These are phyloP conservation scores for Cyberlindnera subsufficiens DNA, from an alignment of 805 yeast species.

Conservation along the genomic window DNA sequence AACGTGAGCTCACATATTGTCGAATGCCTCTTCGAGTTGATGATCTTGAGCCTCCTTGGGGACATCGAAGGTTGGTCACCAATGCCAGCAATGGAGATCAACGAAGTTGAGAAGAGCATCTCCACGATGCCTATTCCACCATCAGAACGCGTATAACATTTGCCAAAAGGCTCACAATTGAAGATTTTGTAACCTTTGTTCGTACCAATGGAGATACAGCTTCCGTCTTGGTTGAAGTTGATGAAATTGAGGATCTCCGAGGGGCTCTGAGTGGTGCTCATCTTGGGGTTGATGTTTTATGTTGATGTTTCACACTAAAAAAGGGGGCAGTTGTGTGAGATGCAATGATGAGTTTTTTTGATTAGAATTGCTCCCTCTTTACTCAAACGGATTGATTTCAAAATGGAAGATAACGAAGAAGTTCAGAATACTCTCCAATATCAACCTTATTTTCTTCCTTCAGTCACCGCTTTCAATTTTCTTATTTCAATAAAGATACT, in stretches of 20 bases:
- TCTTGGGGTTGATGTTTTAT: too few species aligned
- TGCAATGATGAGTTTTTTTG: too few species aligned
- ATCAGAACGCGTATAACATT: conserved; percentile 34
- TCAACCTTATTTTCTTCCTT: too few species aligned
- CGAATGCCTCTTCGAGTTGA: conserved; percentile 65
- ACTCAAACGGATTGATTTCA: too few species aligned
- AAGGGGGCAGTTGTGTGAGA: too few species aligned
- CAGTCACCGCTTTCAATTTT: too few species aligned
- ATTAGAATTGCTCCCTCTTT: too few species aligned
- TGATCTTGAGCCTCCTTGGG: conserved; percentile 76
- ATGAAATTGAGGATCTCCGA: conserved; percentile 35
- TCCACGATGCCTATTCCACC: conserved; percentile 65
- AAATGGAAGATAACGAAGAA: too few species aligned
- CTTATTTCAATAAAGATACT: too few species aligned
- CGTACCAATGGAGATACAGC: conserved; percentile 67
- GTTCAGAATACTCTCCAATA: too few species aligned
- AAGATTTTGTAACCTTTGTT: conserved; percentile 58
- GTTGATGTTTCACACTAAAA: too few species aligned
- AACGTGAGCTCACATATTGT: conserved; percentile 69
- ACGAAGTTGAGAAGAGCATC: conserved; percentile 71
- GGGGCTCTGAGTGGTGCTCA: too few species aligned
- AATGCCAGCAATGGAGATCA: conserved; percentile 65
- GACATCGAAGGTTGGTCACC: conserved; percentile 64
- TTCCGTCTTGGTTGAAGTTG: conserved; percentile 70
- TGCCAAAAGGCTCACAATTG: conserved; percentile 64